Percentiles rank a stretch among this genome's conserved stretches.
Conservation (phyloP, 352 stramenopile genomes). For the Globisporangium irregulare region DNA sequence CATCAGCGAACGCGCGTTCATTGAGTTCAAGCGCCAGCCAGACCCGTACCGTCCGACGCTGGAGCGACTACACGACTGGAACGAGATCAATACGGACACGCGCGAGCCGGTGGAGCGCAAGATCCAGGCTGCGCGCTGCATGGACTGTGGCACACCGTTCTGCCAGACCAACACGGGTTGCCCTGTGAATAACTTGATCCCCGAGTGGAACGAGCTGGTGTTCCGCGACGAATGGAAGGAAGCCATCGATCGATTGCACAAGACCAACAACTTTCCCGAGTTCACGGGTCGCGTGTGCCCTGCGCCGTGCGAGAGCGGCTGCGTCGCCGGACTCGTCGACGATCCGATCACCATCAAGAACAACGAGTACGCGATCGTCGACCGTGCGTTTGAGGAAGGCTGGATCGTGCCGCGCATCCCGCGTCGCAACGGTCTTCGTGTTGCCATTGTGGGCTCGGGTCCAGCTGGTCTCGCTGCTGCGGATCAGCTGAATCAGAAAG, state of each 20-base stretch:
- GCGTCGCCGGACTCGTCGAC: conserved; percentile 95
- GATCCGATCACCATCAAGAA: conserved; percentile 98
- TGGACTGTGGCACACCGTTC: conserved; percentile 98
- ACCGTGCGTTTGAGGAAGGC: conserved; percentile 93
- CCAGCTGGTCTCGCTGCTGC: conserved; percentile 91
- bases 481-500: conserved; percentile 98
- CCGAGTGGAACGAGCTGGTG: conserved; percentile 98
- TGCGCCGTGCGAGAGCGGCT: conserved; percentile 95
- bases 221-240: conserved; percentile 97
- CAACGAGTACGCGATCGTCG: conserved; percentile 98
- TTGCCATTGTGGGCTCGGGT: conserved; percentile 95
- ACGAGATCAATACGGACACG: conserved; percentile 94
- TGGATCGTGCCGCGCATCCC: conserved; percentile 94
- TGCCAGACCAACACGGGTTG: conserved; percentile 98
- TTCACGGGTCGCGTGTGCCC: conserved; percentile 98
- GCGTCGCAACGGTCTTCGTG: conserved; percentile 92
- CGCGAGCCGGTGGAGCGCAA: conserved; percentile 90
- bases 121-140: conserved; percentile 95
- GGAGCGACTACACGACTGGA: conserved; percentile 95
- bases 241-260: conserved; percentile 94
- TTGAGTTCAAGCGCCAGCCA: conserved; percentile 75
- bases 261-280: conserved; percentile 99
- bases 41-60: conserved; percentile 93
- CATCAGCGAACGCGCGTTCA: conserved; percentile 73
- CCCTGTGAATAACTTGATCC: conserved; percentile 98